These are phyloP conservation scores for Linderina pennispora DNA, from an alignment of 192 early-diverging fungal species.

Conservation along the genomic window DNA sequence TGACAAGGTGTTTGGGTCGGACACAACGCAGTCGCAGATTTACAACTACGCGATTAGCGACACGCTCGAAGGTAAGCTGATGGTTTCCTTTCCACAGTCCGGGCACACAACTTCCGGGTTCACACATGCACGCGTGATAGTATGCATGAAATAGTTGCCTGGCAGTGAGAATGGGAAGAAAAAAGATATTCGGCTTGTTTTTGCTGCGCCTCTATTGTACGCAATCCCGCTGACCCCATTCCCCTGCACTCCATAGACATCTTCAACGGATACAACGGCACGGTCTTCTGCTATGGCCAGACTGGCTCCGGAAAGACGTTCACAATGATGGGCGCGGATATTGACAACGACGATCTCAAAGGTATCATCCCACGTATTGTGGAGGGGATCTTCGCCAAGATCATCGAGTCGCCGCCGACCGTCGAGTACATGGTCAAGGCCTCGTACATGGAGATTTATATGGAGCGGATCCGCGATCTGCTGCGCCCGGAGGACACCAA, in stretches of 20 bases:
- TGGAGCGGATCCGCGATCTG: conserved; percentile 98
- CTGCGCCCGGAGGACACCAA: conserved; percentile 80
- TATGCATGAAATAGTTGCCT: too few species aligned
- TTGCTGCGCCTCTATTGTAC: too few species aligned
- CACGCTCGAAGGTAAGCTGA: conserved; percentile 79
- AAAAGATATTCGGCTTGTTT: too few species aligned
- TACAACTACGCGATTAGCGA: conserved; percentile 89
- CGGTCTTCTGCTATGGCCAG: conserved; percentile 99
- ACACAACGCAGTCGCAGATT: conserved; percentile 75
- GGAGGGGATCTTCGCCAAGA: conserved; percentile 89
- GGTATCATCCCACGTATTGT: conserved; percentile 98
- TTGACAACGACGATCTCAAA: conserved; percentile 83
- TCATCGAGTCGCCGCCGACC: conserved; percentile 83
- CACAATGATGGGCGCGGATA: conserved; percentile 96
- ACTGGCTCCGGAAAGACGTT: conserved; percentile 97
- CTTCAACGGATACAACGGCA: conserved; percentile 97
- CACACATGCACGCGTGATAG: not conserved
- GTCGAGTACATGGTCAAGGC: conserved; percentile 98
- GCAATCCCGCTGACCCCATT: too few species aligned
- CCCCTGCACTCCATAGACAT: conserved; percentile 71
- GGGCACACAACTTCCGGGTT: too few species aligned
- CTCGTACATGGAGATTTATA: conserved; percentile 99
- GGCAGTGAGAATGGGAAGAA: too few species aligned
- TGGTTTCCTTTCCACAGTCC: too few species aligned
- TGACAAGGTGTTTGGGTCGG: conserved; percentile 85